phyloP scores from a whole-genome alignment of 2,329 filamentous ascomycete genomes.

The Apiospora saccharicola region DNA sequence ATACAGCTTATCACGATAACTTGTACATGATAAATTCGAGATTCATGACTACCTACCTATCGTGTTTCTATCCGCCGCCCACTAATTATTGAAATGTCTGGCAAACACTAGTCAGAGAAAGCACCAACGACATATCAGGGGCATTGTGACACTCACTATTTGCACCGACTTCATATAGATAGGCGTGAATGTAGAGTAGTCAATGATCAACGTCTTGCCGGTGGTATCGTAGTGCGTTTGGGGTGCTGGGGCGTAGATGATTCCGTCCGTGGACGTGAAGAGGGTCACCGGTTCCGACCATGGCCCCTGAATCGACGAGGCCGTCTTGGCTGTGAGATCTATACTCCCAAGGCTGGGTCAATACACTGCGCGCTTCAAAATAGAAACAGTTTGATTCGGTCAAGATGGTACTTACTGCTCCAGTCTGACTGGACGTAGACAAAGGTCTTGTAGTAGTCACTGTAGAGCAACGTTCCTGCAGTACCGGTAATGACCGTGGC shows the following conservation, averaged over 20 bases:
- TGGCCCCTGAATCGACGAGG: background rate
- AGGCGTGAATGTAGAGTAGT: constrained; percentile 13
- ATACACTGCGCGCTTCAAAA: too few species aligned
- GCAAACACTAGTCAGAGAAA: background rate
- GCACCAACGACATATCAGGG: background rate
- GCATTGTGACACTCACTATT: background rate
- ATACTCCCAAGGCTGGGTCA: background rate
- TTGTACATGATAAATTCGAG: background rate
- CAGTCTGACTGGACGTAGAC: constrained; percentile 13
- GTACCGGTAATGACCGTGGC: background rate
- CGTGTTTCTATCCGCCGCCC: background rate
- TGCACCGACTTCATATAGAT: constrained; percentile 19
- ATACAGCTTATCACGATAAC: too few species aligned
- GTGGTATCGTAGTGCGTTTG: constrained; percentile 18
- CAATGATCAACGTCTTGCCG: constrained; percentile 8
- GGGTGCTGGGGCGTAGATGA: constrained; percentile 7
- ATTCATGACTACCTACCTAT: background rate
- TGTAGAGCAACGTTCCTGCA: background rate
- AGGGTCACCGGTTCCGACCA: constrained; percentile 13
- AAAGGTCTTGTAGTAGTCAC: background rate
- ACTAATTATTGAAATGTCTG: background rate
- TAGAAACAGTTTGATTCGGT: too few species aligned
- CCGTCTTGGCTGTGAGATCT: constrained; percentile 7
- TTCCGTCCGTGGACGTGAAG: background rate
- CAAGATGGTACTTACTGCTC: background rate